phyloP scores from a whole-genome alignment of 306 rosid species.

The Cucumis hystrix region DNA sequence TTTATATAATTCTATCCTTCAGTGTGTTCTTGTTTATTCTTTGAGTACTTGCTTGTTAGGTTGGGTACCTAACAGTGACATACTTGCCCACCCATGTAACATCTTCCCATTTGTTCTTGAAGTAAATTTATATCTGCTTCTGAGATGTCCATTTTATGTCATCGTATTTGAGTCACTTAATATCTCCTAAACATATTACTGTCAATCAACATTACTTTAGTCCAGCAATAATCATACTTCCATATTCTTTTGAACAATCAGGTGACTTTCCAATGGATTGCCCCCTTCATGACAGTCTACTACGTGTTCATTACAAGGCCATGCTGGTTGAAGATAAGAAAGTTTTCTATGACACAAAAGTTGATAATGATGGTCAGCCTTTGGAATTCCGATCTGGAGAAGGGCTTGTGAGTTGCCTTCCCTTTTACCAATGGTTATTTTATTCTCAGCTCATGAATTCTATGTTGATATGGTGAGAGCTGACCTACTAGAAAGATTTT shows the following conservation, averaged over 20 bases:
- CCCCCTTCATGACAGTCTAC: constrained; percentile 94
- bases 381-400: constrained; percentile 93
- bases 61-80: background rate
- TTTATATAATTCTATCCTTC: no score
- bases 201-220: background rate
- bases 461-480: background rate
- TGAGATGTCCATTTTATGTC: background rate
- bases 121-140: background rate
- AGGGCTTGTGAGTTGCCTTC: constrained; percentile 70
- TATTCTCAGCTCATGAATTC: background rate
- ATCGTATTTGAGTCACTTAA: background rate
- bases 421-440: constrained; percentile 9
- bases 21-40: no score
- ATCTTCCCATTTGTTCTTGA: background rate
- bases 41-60: no score
- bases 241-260: constrained; percentile 19
- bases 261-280: constrained; percentile 99
- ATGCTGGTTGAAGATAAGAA: constrained; percentile 49
- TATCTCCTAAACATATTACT: constrained; percentile 4
- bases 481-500: background rate
- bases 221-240: constrained; percentile 5
- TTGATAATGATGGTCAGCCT: constrained; percentile 75
- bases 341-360: constrained; percentile 70
- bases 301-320: constrained; percentile 85
- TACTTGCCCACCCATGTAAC: background rate